Conservation (phyloP, 2,329 filamentous ascomycete species). For the Alternaria gansuensis region DNA sequence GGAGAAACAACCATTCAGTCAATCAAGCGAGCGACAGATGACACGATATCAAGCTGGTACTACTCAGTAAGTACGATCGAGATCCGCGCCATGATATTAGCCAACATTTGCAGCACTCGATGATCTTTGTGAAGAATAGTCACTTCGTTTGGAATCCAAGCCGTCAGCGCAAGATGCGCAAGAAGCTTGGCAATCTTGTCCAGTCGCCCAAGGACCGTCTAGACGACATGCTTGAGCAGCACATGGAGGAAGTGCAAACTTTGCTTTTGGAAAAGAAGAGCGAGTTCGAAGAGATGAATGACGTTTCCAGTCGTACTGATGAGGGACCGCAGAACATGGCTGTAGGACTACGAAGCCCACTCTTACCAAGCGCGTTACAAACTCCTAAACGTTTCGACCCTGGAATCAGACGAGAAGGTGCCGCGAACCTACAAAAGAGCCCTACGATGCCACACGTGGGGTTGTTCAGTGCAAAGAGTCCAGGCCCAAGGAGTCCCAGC, state of each 20-base stretch:
- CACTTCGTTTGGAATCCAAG: constrained; percentile 79
- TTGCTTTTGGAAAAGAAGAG: constrained; percentile 57
- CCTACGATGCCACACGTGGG: constrained; percentile 42
- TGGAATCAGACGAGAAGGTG: constrained; percentile 24
- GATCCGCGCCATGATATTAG: not conserved
- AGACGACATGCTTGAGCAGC: constrained; percentile 65
- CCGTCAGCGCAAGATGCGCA: constrained; percentile 63
- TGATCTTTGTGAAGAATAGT: constrained; percentile 77
- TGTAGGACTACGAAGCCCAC: constrained; percentile 37
- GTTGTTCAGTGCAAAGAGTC: constrained; percentile 42
- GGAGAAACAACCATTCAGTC: constrained; percentile 76
- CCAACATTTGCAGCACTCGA: constrained; percentile 65
- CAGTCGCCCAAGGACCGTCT: constrained; percentile 58
- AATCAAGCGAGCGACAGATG: constrained; percentile 70
- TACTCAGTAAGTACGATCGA: constrained; percentile 61
- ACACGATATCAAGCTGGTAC: constrained; percentile 85
- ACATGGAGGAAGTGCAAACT: constrained; percentile 60
- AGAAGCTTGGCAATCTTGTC: constrained; percentile 65
- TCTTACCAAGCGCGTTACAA: constrained; percentile 22
- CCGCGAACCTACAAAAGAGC: constrained; percentile 24
- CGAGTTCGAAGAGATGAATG: constrained; percentile 47
- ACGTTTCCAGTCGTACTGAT: constrained; percentile 35
- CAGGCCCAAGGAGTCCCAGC: constrained; percentile 34
- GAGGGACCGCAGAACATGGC: constrained; percentile 25
- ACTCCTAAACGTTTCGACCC: constrained; percentile 22